Evolutionary conservation across 768 basidiomycete genomes (phyloP), one percentile per base, ranked within the genome.

Genomic region (Hydnum rufescens): DNA sequence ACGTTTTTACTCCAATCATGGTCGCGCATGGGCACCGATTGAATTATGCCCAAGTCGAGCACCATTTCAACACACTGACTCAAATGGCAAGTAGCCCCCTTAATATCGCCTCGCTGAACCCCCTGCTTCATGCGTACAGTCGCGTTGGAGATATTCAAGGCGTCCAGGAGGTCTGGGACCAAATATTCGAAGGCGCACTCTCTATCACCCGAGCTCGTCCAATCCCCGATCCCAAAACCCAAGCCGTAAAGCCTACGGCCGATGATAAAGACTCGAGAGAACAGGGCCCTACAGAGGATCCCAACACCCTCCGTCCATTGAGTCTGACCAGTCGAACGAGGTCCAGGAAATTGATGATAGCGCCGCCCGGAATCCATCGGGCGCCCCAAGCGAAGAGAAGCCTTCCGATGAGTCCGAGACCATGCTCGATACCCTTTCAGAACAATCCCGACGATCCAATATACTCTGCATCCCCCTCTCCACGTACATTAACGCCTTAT

Each of bases 401-500:
- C n/a, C n/a, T n/a, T n/a, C n/a, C n/a, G n/a, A n/a, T 18, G 42
- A 46, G 22, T 23, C n/a, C 39, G n/a, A 19, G 22, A n/a, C 13
- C 36, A 13, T 19, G 13, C n/a, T n/a, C 46, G 18, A 25, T 18
- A 29, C 31, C n/a, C n/a, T n/a, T n/a, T n/a, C 39, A 39, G 34
- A 32, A 51, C 16, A 53, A 18, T 30, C 60, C 26, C 66, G 63
- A 22, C 70, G 62, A 18, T 68, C 71, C n/a, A 77, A 74, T 57
- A 62, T 77, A n/a, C 70, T 93, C 42, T 80, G 77, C 57, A 64
- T 77, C 36, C 82, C 89, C 0, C 68, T 96, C 6, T 89, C 87
- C 13, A 79, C 87, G 57, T 80, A 79, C 64, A 76, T 95, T 55
- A 78, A 86, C 57, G 72, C 75, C 3, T 66, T 92, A 49, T 83